These are phyloP conservation scores for Alternaria postmessia DNA, from an alignment of 2,329 filamentous ascomycete species.

Conservation along the genomic window DNA sequence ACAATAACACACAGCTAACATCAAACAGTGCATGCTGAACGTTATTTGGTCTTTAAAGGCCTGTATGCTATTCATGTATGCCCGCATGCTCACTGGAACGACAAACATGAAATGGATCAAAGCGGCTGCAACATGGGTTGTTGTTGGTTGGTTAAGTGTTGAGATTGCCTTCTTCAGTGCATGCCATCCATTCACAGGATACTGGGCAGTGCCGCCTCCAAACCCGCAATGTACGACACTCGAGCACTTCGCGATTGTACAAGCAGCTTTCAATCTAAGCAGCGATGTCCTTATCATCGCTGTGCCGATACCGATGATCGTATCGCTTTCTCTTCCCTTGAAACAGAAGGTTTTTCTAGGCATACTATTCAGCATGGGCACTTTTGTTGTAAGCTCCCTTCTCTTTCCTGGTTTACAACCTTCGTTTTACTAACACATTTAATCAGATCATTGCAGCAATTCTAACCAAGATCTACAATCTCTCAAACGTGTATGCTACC, in stretches of 20 bases:
- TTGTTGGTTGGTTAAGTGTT: slow-evolving; percentile 59
- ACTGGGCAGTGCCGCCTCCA: slow-evolving; percentile 65
- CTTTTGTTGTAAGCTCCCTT: slow-evolving; percentile 56
- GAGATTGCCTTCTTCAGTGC: slow-evolving; percentile 63
- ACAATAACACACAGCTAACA: slow-evolving; percentile 8
- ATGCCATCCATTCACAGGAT: slow-evolving; percentile 64
- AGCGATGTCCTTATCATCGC: slow-evolving; percentile 68
- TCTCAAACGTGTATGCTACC: slow-evolving; percentile 52
- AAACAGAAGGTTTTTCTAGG: slow-evolving; percentile 64
- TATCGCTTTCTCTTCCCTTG: slow-evolving; percentile 58
- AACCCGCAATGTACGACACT: slow-evolving; percentile 66
- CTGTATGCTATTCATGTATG: slow-evolving; percentile 66
- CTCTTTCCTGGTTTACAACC: not conserved
- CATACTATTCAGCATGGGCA: slow-evolving; percentile 60
- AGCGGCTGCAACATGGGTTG: slow-evolving; percentile 59
- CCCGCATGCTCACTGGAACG: slow-evolving; percentile 62
- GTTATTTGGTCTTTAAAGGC: slow-evolving; percentile 65
- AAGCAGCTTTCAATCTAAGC: slow-evolving; percentile 67
- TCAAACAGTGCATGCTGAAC: slow-evolving; percentile 69
- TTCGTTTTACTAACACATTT: slow-evolving; percentile 6
- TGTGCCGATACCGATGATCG: slow-evolving; percentile 64
- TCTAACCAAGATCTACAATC: slow-evolving; percentile 61
- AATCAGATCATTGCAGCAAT: slow-evolving; percentile 51
- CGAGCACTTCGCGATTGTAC: slow-evolving; percentile 65
- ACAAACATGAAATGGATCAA: slow-evolving; percentile 56